phyloP scores from a whole-genome alignment of 306 rosid genomes.

The Fagus sylvatica region DNA sequence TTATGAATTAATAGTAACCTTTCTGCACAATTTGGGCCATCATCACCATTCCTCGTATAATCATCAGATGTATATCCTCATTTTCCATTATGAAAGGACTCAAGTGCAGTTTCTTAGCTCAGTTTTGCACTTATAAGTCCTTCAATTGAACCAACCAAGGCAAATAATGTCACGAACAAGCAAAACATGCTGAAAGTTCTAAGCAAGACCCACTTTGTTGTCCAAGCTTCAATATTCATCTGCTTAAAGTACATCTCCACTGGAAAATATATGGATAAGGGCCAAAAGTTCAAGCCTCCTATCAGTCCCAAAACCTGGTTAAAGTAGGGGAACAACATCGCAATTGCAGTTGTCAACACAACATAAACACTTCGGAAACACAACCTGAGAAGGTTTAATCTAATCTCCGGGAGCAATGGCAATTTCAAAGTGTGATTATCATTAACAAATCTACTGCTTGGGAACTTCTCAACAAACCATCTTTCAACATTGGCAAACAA shows the following conservation, averaged over 20 bases:
- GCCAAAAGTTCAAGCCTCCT: slow-evolving; percentile 64
- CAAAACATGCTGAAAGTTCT: slow-evolving; percentile 44
- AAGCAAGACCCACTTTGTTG: slow-evolving; percentile 55
- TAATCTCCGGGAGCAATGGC: slow-evolving; percentile 43
- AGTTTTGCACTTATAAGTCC: slow-evolving; percentile 54
- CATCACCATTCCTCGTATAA: not conserved
- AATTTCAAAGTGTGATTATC: slow-evolving; percentile 34
- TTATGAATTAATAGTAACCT: not conserved
- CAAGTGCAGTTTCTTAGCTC: slow-evolving; percentile 28
- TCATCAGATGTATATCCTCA: slow-evolving; percentile 1
- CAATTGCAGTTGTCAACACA: slow-evolving; percentile 47
- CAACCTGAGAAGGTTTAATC: slow-evolving; percentile 43
- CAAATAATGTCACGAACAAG: slow-evolving; percentile 47
- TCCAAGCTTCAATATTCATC: slow-evolving; percentile 45
- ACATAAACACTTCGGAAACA: slow-evolving; percentile 57
- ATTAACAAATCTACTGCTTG: slow-evolving; percentile 45
- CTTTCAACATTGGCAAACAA: slow-evolving; percentile 57
- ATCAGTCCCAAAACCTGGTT: slow-evolving; percentile 67
- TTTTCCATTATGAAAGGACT: not conserved
- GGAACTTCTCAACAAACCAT: slow-evolving; percentile 43
- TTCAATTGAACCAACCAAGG: slow-evolving; percentile 58
- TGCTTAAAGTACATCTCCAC: slow-evolving; percentile 70
- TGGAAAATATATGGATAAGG: slow-evolving; percentile 61
- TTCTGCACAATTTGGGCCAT: not conserved
- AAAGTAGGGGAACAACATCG: slow-evolving; percentile 70